Base-by-base conservation (phyloP, 2,329 filamentous ascomycete species). In the Aspergillus carbonarius region DNA sequence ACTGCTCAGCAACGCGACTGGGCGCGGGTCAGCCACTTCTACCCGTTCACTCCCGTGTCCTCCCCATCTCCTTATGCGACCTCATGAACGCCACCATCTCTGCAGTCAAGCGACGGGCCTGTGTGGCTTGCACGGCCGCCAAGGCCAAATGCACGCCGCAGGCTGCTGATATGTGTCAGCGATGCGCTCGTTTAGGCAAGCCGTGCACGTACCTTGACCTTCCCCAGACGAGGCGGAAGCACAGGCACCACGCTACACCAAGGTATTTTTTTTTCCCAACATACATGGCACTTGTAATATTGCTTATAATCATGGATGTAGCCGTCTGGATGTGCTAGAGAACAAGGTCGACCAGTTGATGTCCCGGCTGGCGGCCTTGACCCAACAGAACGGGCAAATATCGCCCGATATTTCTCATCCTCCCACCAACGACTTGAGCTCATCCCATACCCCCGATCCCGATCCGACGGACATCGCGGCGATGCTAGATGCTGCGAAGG, bases 71-170 rank as follows among this genome's bases (percentile, higher is more conserved):
- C 49, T 25, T 9, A 18, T 18, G 15, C n/a, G 13, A 40, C 34
- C 18, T 15, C 8, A 53, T 53, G 50, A 42, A 30, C 35, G 23
- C 50, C 50, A 17, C 50, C 1, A 32, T 42, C 12, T 27, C 50
- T 15, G 54, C 53, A 44, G 57, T 64, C 48, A 68, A 66, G 53
- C 61, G 66, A 32, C 62, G 66, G 25, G 65, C 66, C 59, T 68
- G 66, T 32, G 65, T 66, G 49, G 57, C 64, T 2, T 68, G 66
- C 50, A 68, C 66, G 2, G 30, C 51, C 47, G 64, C 61, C 55
- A 68, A 68, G 56, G 63, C 61, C 8, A 68, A 67, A 64, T 68
- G 66, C 50, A 63, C 65, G 25, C 66, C 65, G 12, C 65, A 67
- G 20, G 10, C 49, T 17, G 50, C 25, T 23, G 58, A 63, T 40